A percentile compares a stretch with the other conserved stretches of the same genome.
Conservation (phyloP, 257 asterid species). For the Nicotiana knightiana region DNA sequence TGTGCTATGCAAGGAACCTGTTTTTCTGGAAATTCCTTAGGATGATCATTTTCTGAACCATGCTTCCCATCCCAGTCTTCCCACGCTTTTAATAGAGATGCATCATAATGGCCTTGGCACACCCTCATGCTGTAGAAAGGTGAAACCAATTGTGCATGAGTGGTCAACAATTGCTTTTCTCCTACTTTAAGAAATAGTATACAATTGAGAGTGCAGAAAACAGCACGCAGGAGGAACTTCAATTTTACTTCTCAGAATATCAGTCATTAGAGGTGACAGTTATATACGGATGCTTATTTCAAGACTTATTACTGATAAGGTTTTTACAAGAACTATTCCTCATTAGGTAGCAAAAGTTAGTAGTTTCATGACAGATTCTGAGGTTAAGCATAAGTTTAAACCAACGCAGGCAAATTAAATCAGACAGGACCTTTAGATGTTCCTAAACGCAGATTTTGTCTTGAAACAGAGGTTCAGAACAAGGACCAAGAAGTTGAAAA, state of each 20-base stretch:
- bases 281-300: neutral
- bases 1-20: constrained; percentile 46
- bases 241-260: neutral
- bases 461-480: neutral
- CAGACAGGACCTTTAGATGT: neutral
- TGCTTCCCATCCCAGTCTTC: constrained; percentile 82
- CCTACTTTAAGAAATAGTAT: neutral
- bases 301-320: neutral
- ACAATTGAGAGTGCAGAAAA: neutral
- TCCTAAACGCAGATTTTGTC: neutral
- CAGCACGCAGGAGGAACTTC: neutral
- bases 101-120: constrained; percentile 80
- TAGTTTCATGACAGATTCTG: neutral
- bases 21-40: constrained; percentile 64
- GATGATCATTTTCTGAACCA: constrained; percentile 87
- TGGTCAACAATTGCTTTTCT: neutral
- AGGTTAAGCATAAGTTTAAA: neutral
- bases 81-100: constrained; percentile 78
- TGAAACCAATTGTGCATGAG: neutral
- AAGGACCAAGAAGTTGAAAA: neutral
- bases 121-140: constrained; percentile 58
- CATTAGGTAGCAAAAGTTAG: neutral
- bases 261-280: neutral
- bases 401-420: neutral
- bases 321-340: neutral